Percentiles rank a stretch among this genome's conserved stretches.
phyloP scores from a whole-genome alignment of 768 basidiomycete species.

The Suillus luteus region DNA sequence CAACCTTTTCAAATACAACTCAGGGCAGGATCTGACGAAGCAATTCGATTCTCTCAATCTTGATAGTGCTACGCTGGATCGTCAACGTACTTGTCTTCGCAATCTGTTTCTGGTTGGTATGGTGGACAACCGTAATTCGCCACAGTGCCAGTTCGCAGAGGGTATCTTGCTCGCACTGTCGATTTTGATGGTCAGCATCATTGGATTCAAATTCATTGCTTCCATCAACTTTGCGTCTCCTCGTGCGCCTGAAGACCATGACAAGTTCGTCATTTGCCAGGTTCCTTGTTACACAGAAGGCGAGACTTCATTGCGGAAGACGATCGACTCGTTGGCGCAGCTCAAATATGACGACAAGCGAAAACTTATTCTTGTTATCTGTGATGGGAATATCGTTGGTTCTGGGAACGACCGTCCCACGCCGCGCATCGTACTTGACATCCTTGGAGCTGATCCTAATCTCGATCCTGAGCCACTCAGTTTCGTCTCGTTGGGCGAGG shows the following conservation, averaged over 20 bases:
- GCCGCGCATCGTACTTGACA: slow-evolving; percentile 94
- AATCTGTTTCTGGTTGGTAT: slow-evolving; percentile 92
- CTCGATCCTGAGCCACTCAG: slow-evolving; percentile 93
- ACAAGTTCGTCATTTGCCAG: slow-evolving; percentile 97
- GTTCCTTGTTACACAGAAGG: slow-evolving; percentile 99
- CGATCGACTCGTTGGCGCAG: slow-evolving; percentile 92
- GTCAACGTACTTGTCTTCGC: slow-evolving; percentile 86
- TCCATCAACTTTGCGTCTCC: slow-evolving; percentile 80
- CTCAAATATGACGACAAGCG: slow-evolving; percentile 99
- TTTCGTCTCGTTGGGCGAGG: slow-evolving; percentile 92
- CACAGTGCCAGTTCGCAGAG: slow-evolving; percentile 88
- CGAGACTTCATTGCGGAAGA: slow-evolving; percentile 76
- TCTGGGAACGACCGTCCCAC: slow-evolving; percentile 96
- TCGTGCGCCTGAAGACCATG: slow-evolving; percentile 90
- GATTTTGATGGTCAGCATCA: slow-evolving; percentile 89
- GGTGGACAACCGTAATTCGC: slow-evolving; percentile 88
- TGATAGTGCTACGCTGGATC: slow-evolving; percentile 55
- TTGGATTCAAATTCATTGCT: slow-evolving; percentile 95
- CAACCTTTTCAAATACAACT: slow-evolving; percentile 71
- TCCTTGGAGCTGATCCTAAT: slow-evolving; percentile 92
- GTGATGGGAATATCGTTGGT: slow-evolving; percentile 98
- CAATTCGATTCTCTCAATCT: slow-evolving; percentile 62
- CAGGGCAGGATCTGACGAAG: slow-evolving; percentile 84
- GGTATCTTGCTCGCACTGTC: slow-evolving; percentile 91
- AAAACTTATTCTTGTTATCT: slow-evolving; percentile 89